Conservation (phyloP, 2,329 filamentous ascomycete genomes). For the Grosmannia clavigera region DNA sequence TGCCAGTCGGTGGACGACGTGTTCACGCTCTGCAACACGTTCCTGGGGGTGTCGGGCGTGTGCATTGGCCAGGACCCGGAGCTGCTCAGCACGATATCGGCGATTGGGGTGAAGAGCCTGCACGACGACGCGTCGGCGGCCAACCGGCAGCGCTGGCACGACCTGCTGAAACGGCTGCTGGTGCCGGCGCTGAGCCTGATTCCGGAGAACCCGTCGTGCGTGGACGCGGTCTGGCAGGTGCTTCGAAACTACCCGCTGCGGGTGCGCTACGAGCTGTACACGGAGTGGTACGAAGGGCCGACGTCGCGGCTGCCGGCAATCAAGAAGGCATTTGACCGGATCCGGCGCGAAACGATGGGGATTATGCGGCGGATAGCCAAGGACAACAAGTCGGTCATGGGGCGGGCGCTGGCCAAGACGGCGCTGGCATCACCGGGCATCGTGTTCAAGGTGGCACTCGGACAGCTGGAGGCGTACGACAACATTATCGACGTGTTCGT, state of each 20-base stretch:
- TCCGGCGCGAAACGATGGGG: conserved; percentile 67
- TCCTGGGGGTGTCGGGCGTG: conserved; percentile 76
- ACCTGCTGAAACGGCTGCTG: conserved; percentile 71
- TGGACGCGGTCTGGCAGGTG: conserved; percentile 77
- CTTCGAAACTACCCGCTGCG: conserved; percentile 66
- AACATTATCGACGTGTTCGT: conserved; percentile 93
- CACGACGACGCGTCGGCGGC: conserved; percentile 53
- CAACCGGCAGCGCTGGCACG: conserved; percentile 72
- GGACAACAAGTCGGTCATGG: conserved; percentile 77
- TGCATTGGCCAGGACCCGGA: conserved; percentile 76
- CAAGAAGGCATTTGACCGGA: conserved; percentile 63
- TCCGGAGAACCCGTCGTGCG: conserved; percentile 69
- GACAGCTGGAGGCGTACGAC: conserved; percentile 85
- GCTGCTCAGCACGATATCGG: conserved; percentile 69
- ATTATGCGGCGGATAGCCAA: conserved; percentile 83
- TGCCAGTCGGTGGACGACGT: conserved; percentile 87
- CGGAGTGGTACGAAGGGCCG: conserved; percentile 79
- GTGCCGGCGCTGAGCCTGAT: conserved; percentile 80
- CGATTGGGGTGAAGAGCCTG: conserved; percentile 70
- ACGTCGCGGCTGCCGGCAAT: conserved; percentile 68
- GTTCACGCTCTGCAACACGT: conserved; percentile 71
- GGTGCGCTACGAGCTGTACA: conserved; percentile 76
- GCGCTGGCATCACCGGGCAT: conserved; percentile 82
- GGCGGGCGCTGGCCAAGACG: conserved; percentile 80
- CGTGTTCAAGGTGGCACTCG: conserved; percentile 79